These are phyloP conservation scores for Bacterosira constricta DNA, from an alignment of 108 stramenopile species.

Conservation along the genomic window DNA sequence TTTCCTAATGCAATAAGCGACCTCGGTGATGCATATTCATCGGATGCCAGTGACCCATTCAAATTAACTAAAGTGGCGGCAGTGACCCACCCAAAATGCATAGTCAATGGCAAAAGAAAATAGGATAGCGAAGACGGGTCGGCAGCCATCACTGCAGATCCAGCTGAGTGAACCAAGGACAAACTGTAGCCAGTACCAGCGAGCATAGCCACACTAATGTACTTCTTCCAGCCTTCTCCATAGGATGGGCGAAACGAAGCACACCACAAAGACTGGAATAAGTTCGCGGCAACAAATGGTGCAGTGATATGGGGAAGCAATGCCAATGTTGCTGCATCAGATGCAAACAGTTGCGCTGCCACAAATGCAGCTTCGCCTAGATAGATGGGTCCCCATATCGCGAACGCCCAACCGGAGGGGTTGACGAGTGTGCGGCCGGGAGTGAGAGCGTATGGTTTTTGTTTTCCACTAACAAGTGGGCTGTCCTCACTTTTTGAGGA, in stretches of 20 bases:
- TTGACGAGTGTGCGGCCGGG: slow-evolving; percentile 52
- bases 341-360: slow-evolving; percentile 42
- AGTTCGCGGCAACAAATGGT: slow-evolving; percentile 62
- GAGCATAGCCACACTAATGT: slow-evolving; percentile 53
- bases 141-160: slow-evolving; percentile 15
- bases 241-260: slow-evolving; percentile 71
- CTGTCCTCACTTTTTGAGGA: slow-evolving; percentile 7
- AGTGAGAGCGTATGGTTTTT: slow-evolving; percentile 10
- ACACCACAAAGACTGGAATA: slow-evolving; percentile 72
- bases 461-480: neutral
- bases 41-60: slow-evolving; percentile 61
- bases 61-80: slow-evolving; percentile 78
- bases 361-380: slow-evolving; percentile 66
- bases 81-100: slow-evolving; percentile 80
- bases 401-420: slow-evolving; percentile 80
- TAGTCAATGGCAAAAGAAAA: slow-evolving; percentile 50
- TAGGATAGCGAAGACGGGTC: slow-evolving; percentile 12
- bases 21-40: slow-evolving; percentile 15
- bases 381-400: slow-evolving; percentile 83
- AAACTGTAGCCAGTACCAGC: slow-evolving; percentile 64
- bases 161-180: slow-evolving; percentile 52
- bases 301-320: slow-evolving; percentile 49
- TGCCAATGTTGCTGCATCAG: slow-evolving; percentile 15
- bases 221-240: slow-evolving; percentile 54
- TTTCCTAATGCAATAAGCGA: slow-evolving; percentile 57